phyloP scores from a whole-genome alignment of 176 grass and related monocot genomes.

The Aegilops bicornis region DNA sequence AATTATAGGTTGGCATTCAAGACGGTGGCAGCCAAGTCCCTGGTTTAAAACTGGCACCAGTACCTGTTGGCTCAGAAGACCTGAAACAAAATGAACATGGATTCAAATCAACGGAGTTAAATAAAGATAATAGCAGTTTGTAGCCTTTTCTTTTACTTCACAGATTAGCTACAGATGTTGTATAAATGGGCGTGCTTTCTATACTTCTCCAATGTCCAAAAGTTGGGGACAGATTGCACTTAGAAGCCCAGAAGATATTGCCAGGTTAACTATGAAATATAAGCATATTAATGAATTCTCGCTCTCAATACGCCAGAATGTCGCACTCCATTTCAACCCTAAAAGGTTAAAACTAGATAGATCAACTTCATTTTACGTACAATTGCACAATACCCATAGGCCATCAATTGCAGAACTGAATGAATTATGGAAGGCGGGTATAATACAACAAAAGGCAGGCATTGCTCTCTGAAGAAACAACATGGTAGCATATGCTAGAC shows the following conservation, averaged over 20 bases:
- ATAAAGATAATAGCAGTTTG: neutral
- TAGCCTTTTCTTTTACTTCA: neutral
- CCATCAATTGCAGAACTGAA: neutral
- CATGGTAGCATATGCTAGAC: neutral
- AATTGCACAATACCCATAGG: neutral
- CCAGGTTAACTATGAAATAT: neutral
- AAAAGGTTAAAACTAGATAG: neutral
- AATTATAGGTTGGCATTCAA: constrained; percentile 32
- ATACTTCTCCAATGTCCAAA: neutral
- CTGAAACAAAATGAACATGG: constrained; percentile 31
- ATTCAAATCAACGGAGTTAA: neutral
- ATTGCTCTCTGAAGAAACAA: neutral
- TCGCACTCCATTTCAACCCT: neutral
- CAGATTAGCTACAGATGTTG: neutral
- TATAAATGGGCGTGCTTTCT: neutral
- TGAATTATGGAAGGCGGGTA: neutral
- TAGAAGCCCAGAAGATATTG: neutral
- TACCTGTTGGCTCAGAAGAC: constrained; percentile 54
- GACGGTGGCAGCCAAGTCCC: constrained; percentile 76
- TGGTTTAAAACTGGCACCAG: constrained; percentile 48
- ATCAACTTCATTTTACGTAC: neutral
- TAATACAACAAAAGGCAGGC: neutral
- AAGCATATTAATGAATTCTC: neutral
- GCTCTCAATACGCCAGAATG: neutral
- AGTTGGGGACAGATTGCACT: neutral